These are phyloP conservation scores for Boletus semigastroideus DNA, from an alignment of 1,284 basidiomycete species.

Conservation along the genomic window DNA sequence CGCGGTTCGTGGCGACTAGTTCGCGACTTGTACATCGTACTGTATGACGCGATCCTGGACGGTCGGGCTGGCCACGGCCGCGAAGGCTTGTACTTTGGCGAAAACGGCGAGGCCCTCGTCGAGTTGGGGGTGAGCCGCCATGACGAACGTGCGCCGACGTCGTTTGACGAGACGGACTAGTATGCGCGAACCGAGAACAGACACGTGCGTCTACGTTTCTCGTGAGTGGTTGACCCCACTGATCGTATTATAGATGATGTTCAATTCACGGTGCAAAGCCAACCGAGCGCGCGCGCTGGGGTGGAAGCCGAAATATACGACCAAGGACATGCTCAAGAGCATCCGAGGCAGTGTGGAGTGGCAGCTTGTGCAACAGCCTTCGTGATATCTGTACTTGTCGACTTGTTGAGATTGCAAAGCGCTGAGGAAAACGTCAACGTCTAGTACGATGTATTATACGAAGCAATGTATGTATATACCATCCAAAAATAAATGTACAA, in stretches of 20 bases:
- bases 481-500: slow-evolving; percentile 2
- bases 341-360: slow-evolving; percentile 42
- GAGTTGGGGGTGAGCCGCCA: slow-evolving; percentile 22
- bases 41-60: slow-evolving; percentile 28
- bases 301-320: slow-evolving; percentile 50
- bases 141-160: slow-evolving; percentile 26
- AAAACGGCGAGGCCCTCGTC: slow-evolving; percentile 36
- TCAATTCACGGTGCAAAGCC: slow-evolving; percentile 52
- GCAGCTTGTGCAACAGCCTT: slow-evolving; percentile 1
- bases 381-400: too few species aligned
- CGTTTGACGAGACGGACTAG: slow-evolving; percentile 35
- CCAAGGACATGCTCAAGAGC: slow-evolving; percentile 45
- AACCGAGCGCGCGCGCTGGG: slow-evolving; percentile 52
- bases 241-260: slow-evolving; percentile 29
- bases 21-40: slow-evolving; percentile 26
- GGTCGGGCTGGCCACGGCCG: slow-evolving; percentile 40
- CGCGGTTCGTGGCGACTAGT: not conserved
- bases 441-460: not conserved
- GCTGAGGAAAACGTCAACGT: too few species aligned
- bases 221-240: not conserved
- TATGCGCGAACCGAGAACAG: slow-evolving; percentile 27
- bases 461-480: slow-evolving; percentile 4
- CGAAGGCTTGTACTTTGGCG: slow-evolving; percentile 49
- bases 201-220: slow-evolving; percentile 19
- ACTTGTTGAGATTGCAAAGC: too few species aligned